A percentile compares a stretch with the other conserved stretches of the same genome.
phyloP scores from a whole-genome alignment of 129 eudicot genomes.

The Gnaphalium uliginosum region DNA sequence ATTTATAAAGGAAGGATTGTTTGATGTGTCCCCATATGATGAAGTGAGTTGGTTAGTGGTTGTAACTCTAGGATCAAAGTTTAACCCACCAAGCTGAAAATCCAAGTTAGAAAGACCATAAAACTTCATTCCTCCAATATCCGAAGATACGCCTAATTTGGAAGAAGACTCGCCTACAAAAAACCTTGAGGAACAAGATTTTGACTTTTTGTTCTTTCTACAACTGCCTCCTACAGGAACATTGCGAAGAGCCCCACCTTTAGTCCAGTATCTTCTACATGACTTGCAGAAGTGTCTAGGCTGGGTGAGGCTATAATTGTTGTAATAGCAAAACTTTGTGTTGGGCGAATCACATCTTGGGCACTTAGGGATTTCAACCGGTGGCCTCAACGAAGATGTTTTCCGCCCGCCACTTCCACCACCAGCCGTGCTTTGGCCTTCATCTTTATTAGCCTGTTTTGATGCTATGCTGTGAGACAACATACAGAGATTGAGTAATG shows the following conservation, averaged over 20 bases:
- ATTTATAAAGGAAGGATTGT: constrained; percentile 35
- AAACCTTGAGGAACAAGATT: constrained; percentile 34
- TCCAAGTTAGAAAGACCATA: constrained; percentile 63
- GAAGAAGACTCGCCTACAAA: constrained; percentile 36
- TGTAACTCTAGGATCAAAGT: constrained; percentile 29
- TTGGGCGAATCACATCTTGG: constrained; percentile 88
- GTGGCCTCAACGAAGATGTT: constrained; percentile 40
- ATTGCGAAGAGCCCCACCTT: constrained; percentile 78
- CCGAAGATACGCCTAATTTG: constrained; percentile 29
- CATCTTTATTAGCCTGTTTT: constrained; percentile 42
- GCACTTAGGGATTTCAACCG: constrained; percentile 51
- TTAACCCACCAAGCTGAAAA: constrained; percentile 62
- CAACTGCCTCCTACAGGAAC: constrained; percentile 90
- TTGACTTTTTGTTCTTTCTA: constrained; percentile 68
- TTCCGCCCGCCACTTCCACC: constrained; percentile 25
- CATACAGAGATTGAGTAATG: constrained; percentile 23
- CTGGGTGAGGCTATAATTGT: constrained; percentile 86
- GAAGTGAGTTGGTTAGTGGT: constrained; percentile 41
- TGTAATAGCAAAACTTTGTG: constrained; percentile 94
- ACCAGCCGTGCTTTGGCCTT: constrained; percentile 34
- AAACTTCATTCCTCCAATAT: constrained; percentile 48
- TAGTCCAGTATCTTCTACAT: constrained; percentile 86
- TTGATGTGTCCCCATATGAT: constrained; percentile 44
- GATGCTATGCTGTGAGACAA: constrained; percentile 44
- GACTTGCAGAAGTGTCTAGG: constrained; percentile 92